Conservation (phyloP, 2,329 filamentous ascomycete genomes). For the Rhinocladiella similis region DNA sequence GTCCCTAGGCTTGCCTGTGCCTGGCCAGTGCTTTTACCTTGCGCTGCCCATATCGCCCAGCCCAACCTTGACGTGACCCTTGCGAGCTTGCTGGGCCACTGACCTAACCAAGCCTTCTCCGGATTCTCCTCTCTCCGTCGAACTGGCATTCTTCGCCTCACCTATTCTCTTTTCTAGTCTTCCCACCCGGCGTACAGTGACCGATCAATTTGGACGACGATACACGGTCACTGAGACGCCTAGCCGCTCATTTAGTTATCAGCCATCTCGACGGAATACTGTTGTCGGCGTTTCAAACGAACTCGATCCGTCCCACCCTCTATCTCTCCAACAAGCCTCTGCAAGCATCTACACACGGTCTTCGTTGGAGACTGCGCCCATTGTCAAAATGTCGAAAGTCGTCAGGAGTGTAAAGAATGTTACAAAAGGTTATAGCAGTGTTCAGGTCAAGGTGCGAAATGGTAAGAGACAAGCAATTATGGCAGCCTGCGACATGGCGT, state of each 20-base stretch:
- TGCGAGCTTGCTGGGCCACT: constrained; percentile 1
- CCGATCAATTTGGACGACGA: constrained; percentile 25
- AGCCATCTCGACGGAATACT: constrained; percentile 23
- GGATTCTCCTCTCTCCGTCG: constrained; percentile 10
- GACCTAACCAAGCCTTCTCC: constrained; percentile 15
- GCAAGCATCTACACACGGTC: constrained; percentile 24
- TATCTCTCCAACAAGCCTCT: constrained; percentile 9
- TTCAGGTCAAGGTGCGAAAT: constrained; percentile 98
- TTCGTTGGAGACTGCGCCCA: constrained; percentile 18
- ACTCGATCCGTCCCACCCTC: constrained; percentile 8
- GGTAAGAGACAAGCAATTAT: constrained; percentile 56
- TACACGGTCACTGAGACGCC: constrained; percentile 28
- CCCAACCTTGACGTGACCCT: constrained; percentile 17
- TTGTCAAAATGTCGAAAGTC: constrained; percentile 79
- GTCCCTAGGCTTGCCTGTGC: not conserved
- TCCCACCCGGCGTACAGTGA: constrained; percentile 25
- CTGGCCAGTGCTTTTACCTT: not conserved
- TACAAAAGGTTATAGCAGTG: constrained; percentile 95
- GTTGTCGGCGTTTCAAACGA: constrained; percentile 23
- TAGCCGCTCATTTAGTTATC: constrained; percentile 23
- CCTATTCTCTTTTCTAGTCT: constrained; percentile 24
- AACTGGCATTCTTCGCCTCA: constrained; percentile 29
- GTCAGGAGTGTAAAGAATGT: constrained; percentile 98
- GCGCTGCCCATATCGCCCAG: not conserved
- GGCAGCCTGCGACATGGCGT: not conserved